Evolutionary conservation across 2,329 filamentous ascomycete genomes (phyloP).

Genomic region (Colletotrichum cuscutae): DNA sequence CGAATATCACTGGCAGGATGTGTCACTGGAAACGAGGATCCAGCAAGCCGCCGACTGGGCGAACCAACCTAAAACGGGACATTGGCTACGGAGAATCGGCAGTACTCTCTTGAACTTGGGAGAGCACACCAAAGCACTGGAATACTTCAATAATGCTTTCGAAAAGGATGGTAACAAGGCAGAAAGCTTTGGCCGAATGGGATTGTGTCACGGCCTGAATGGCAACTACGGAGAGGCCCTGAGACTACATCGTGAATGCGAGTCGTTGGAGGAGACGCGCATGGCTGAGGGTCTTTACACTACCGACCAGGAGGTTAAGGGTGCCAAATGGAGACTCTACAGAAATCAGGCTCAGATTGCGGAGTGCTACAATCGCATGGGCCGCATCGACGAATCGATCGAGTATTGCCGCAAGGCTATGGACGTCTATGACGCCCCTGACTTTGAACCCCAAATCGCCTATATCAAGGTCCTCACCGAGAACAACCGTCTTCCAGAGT

Average conservation of each 20-base stretch:
- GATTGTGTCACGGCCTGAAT: conserved; percentile 50
- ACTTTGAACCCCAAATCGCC: conserved; percentile 50
- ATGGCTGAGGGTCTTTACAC: conserved; percentile 40
- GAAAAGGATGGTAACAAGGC: conserved; percentile 50
- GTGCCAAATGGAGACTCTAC: conserved; percentile 52
- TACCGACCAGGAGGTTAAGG: conserved; percentile 38
- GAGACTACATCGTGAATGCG: conserved; percentile 48
- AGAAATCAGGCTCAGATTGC: conserved; percentile 52
- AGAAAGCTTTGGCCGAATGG: conserved; percentile 52
- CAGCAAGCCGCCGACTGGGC: conserved; percentile 50
- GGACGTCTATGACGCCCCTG: conserved; percentile 40
- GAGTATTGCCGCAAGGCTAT: conserved; percentile 51
- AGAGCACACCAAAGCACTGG: conserved; percentile 47
- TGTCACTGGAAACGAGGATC: conserved; percentile 47
- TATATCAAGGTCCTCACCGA: conserved; percentile 49
- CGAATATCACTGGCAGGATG: conserved; percentile 48
- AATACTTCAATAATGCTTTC: conserved; percentile 49
- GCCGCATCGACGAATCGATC: conserved; percentile 45
- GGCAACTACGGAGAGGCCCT: conserved; percentile 48
- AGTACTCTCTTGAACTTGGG: conserved; percentile 52
- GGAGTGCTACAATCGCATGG: conserved; percentile 47
- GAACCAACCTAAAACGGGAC: conserved; percentile 45
- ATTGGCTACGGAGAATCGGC: conserved; percentile 52
- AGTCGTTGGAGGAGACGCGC: conserved; percentile 45
- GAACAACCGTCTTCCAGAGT: conserved; percentile 48